Conservation (phyloP, 2,329 filamentous ascomycete genomes). For the Alternaria alternata region DNA sequence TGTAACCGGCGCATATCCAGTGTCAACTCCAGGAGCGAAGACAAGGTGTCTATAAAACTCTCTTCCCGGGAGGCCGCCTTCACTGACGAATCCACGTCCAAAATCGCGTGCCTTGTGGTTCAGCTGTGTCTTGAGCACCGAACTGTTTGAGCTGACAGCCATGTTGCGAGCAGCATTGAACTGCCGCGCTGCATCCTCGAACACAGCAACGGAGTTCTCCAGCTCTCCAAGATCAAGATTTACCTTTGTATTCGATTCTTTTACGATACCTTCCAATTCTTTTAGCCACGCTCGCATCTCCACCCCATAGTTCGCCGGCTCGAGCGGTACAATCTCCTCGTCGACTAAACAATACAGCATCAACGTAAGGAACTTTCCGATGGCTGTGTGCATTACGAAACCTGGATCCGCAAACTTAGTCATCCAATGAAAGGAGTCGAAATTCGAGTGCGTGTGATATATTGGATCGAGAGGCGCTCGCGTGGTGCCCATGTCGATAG, state of each 20-base stretch:
- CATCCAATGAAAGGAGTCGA: conserved; percentile 62
- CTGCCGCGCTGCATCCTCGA: conserved; percentile 37
- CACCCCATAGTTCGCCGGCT: conserved; percentile 48
- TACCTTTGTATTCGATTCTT: background rate
- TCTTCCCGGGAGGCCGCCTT: conserved; percentile 54
- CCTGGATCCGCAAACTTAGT: conserved; percentile 58
- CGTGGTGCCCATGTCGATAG: conserved; percentile 54
- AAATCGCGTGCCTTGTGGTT: conserved; percentile 56
- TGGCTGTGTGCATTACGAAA: conserved; percentile 57
- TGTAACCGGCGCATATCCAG: conserved; percentile 46
- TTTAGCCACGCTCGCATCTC: conserved; percentile 47
- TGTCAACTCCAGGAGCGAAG: conserved; percentile 56
- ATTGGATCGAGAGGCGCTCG: conserved; percentile 49
- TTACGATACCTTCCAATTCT: conserved; percentile 35
- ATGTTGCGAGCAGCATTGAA: conserved; percentile 37
- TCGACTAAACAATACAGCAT: conserved; percentile 52
- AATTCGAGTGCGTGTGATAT: conserved; percentile 58
- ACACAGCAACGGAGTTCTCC: conserved; percentile 43
- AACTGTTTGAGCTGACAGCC: conserved; percentile 35
- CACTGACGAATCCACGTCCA: conserved; percentile 54
- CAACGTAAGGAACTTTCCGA: conserved; percentile 56
- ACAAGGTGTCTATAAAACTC: conserved; percentile 57
- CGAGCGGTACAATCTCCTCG: conserved; percentile 49
- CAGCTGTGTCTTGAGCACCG: conserved; percentile 34
- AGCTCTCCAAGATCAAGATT: conserved; percentile 19